phyloP scores from a whole-genome alignment of 2,329 filamentous ascomycete genomes.

The Neofusicoccum sp. region DNA sequence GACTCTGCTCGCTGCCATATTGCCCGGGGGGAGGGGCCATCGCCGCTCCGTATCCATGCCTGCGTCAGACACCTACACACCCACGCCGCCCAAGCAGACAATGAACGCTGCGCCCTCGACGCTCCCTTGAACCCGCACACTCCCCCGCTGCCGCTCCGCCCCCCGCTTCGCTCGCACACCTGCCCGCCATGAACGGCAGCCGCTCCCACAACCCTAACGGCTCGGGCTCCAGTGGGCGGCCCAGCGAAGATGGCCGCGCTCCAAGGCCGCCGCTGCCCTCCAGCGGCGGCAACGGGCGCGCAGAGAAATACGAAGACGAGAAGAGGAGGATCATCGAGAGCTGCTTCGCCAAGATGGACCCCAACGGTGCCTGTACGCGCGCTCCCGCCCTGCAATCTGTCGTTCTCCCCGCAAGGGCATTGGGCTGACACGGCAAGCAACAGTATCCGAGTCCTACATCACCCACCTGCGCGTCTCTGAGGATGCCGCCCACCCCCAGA shows the following conservation, averaged over 20 bases:
- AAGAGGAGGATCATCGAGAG: slow-evolving; percentile 92
- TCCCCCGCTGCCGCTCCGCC: not conserved
- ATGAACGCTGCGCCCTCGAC: slow-evolving; percentile 20
- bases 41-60: slow-evolving; percentile 18
- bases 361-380: slow-evolving; percentile 78
- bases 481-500: slow-evolving; percentile 79
- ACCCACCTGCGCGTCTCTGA: slow-evolving; percentile 93
- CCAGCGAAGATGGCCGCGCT: slow-evolving; percentile 16
- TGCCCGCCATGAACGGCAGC: slow-evolving; percentile 20
- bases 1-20: slow-evolving; percentile 8
- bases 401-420: slow-evolving; percentile 7
- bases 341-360: slow-evolving; percentile 89
- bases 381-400: slow-evolving; percentile 3
- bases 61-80: slow-evolving; percentile 19
- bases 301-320: slow-evolving; percentile 94
- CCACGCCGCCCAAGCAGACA: slow-evolving; percentile 13
- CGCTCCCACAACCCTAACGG: slow-evolving; percentile 17
- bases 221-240: slow-evolving; percentile 13
- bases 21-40: slow-evolving; percentile 15
- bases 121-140: not conserved
- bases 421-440: slow-evolving; percentile 14
- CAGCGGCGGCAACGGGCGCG: slow-evolving; percentile 45
- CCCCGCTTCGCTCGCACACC: not conserved
- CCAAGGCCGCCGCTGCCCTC: slow-evolving; percentile 6
- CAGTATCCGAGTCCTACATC: slow-evolving; percentile 82